Conservation (phyloP, 106 monocot genomes). For the Alisma plantagoaquatica region DNA sequence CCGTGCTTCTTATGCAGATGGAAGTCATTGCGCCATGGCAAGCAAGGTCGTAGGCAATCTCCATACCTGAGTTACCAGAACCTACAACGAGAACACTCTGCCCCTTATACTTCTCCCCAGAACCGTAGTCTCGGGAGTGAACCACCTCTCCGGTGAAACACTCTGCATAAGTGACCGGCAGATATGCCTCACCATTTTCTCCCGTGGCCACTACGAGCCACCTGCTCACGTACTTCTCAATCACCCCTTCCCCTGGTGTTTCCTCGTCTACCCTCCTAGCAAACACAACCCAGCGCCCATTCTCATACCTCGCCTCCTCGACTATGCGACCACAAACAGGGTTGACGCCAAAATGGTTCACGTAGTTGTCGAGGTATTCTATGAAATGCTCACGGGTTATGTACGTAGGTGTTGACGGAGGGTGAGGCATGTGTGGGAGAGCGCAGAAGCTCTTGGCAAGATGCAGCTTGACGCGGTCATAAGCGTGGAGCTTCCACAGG, state of each 20-base stretch:
- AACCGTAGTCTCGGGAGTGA: slow-evolving; percentile 19
- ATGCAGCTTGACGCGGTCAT: slow-evolving; percentile 24
- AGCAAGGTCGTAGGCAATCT: slow-evolving; percentile 26
- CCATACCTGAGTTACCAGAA: slow-evolving; percentile 32
- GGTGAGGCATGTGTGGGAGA: slow-evolving; percentile 24
- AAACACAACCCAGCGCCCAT: slow-evolving; percentile 4
- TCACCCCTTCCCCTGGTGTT: background rate
- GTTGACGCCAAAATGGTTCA: slow-evolving; percentile 3
- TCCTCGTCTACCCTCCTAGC: background rate
- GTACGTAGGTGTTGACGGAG: slow-evolving; percentile 7
- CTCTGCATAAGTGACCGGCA: slow-evolving; percentile 1
- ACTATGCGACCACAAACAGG: slow-evolving; percentile 9
- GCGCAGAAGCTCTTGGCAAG: slow-evolving; percentile 21
- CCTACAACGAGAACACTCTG: slow-evolving; percentile 18
- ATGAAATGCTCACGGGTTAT: slow-evolving; percentile 10
- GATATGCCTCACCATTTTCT: slow-evolving; percentile 18
- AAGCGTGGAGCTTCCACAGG: slow-evolving; percentile 17
- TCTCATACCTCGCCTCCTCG: slow-evolving; percentile 6
- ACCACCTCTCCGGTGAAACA: slow-evolving; percentile 15
- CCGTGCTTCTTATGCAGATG: slow-evolving; percentile 11
- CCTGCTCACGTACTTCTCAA: slow-evolving; percentile 11
- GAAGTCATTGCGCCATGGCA: slow-evolving; percentile 13
- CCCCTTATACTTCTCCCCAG: slow-evolving; percentile 7
- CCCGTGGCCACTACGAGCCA: slow-evolving; percentile 28
- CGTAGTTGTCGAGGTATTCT: slow-evolving; percentile 20